A percentile compares a stretch with the other conserved stretches of the same genome.
phyloP scores from a whole-genome alignment of 2,329 filamentous ascomycete species.

The Blumeria hordei region DNA sequence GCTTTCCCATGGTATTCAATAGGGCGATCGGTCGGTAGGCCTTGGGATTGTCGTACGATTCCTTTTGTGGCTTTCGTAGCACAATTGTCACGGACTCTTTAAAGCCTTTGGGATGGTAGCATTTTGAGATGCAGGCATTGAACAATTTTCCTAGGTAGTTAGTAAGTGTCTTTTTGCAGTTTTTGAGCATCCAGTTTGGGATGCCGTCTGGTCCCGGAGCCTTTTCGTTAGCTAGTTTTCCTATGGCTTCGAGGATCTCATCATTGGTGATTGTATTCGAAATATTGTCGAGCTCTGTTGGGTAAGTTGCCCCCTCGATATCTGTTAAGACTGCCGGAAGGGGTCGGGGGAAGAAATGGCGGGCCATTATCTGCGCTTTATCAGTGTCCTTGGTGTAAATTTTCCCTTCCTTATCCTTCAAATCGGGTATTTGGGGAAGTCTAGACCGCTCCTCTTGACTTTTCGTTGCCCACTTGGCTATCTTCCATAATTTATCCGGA shows the following conservation, averaged over 20 bases:
- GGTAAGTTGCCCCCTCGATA: neutral
- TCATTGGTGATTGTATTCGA: neutral
- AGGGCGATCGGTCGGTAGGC: neutral
- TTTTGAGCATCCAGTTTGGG: neutral
- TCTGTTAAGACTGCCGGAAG: neutral
- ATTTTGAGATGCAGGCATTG: neutral
- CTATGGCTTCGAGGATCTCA: neutral
- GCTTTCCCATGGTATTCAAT: no score
- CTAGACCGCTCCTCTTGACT: neutral
- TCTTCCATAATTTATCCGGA: neutral
- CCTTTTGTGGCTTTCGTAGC: neutral
- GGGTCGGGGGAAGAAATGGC: no score
- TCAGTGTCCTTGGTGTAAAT: neutral
- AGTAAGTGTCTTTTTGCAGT: neutral
- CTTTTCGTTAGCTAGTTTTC: neutral
- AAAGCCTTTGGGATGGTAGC: neutral
- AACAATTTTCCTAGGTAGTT: neutral
- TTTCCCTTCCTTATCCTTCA: neutral
- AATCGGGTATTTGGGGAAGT: neutral
- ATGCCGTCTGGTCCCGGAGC: neutral
- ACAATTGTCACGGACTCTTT: neutral
- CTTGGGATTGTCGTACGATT: neutral
- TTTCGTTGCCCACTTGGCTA: neutral
- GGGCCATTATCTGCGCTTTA: neutral
- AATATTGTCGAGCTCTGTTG: neutral